These are phyloP conservation scores for Boletus patriciae DNA, from an alignment of 768 basidiomycete species.

Conservation along the genomic window DNA sequence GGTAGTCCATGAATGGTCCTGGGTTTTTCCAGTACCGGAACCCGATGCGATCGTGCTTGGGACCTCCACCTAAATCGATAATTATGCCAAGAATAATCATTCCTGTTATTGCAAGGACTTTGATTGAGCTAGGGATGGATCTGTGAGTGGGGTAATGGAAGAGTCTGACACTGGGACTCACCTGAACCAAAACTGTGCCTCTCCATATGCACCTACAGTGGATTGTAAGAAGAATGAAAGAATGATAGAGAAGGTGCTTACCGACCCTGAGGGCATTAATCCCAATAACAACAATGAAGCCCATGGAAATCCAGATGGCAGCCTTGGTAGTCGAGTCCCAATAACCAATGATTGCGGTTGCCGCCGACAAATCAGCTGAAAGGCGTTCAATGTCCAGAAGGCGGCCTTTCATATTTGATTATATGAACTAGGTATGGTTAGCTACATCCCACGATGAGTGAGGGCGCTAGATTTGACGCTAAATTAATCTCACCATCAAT, in stretches of 20 bases:
- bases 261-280: slow-evolving; percentile 1
- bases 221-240: not conserved
- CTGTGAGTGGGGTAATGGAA: not conserved
- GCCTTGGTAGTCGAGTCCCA: not conserved
- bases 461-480: not conserved
- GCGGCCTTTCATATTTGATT: not conserved
- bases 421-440: not conserved
- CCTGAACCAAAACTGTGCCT: slow-evolving; percentile 9
- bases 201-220: slow-evolving; percentile 2
- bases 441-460: not conserved
- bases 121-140: not conserved
- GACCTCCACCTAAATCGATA: slow-evolving; percentile 4
- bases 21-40: too few relatives aligned
- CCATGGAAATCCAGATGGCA: not conserved
- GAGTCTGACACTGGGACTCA: not conserved
- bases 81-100: slow-evolving; percentile 6
- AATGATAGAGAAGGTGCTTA: not conserved
- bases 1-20: too few relatives aligned
- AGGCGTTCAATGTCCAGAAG: not conserved
- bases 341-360: not conserved
- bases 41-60: too few relatives aligned
- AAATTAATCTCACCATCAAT: not conserved
- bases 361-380: not conserved
- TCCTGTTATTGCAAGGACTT: not conserved
- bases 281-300: not conserved